A percentile compares a stretch with the other conserved stretches of the same genome.
Evolutionary conservation across 2,329 filamentous ascomycete genomes (phyloP).

Genomic region (Fusarium heterosporum): DNA sequence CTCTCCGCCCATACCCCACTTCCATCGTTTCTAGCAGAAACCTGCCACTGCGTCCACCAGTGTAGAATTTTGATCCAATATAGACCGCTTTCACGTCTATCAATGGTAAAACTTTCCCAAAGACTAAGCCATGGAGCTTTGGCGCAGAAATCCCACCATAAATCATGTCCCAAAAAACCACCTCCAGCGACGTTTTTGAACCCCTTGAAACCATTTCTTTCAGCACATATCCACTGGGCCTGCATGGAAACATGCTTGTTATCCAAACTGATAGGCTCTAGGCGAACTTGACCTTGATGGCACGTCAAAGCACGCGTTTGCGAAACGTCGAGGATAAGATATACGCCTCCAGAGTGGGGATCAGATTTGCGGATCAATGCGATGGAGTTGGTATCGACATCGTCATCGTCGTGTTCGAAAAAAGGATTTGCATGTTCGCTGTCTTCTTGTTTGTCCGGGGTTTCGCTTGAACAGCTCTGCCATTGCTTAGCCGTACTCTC

Average conservation of each 20-base stretch:
- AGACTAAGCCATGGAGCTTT: conserved; percentile 2
- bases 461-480: no score
- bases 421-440: no score
- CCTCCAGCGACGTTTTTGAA: background rate
- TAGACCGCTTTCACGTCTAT: background rate
- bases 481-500: no score
- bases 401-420: background rate
- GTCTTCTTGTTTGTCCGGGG: no score
- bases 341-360: background rate
- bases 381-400: background rate
- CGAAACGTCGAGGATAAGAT: conserved; percentile 1
- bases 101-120: conserved; percentile 12
- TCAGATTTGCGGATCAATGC: conserved; percentile 4
- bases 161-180: conserved; percentile 2
- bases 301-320: conserved; percentile 2
- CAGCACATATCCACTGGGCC: conserved; percentile 2
- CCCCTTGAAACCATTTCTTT: conserved; percentile 2
- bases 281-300: background rate
- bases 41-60: conserved; percentile 18
- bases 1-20: background rate
- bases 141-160: conserved; percentile 5
- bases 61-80: conserved; percentile 9
- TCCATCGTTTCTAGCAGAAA: background rate
- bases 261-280: background rate
- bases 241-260: background rate